A percentile compares a stretch with the other conserved stretches of the same genome.
These are phyloP conservation scores for Thuidium tamariscinum DNA, from an alignment of 225 moss, liverwort and hornwort genomes.

Conservation along the genomic window DNA sequence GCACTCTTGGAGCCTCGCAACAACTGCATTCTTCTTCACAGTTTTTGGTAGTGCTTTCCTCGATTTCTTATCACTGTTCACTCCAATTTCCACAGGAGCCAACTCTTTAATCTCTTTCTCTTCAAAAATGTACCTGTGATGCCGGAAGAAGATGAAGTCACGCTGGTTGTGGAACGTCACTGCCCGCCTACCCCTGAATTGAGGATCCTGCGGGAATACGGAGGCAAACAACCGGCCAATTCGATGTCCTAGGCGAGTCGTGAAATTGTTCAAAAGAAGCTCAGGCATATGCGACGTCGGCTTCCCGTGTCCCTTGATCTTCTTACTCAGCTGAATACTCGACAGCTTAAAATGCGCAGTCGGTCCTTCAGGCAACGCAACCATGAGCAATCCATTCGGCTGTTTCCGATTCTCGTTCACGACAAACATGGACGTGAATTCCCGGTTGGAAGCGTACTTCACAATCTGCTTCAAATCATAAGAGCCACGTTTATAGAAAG, in stretches of 20 bases:
- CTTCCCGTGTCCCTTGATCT: constrained; percentile 87
- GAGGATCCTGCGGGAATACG: constrained; percentile 84
- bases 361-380: constrained; percentile 86
- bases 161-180: constrained; percentile 98
- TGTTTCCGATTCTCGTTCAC: constrained; percentile 92
- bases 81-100: constrained; percentile 39
- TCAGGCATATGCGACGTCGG: constrained; percentile 87
- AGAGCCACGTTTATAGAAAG: constrained; percentile 84
- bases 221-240: constrained; percentile 83
- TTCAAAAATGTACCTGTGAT: constrained; percentile 96
- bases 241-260: constrained; percentile 84
- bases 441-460: constrained; percentile 84
- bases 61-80: constrained; percentile 27
- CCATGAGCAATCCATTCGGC: constrained; percentile 76
- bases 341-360: constrained; percentile 93
- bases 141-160: constrained; percentile 92
- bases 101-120: constrained; percentile 59
- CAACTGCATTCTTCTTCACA: constrained; percentile 51
- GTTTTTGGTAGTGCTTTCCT: constrained; percentile 40
- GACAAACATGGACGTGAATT: constrained; percentile 78
- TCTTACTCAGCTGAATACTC: constrained; percentile 74
- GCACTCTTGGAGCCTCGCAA: constrained; percentile 91
- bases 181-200: constrained; percentile 76
- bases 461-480: constrained; percentile 94
- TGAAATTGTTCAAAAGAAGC: constrained; percentile 88